Evolutionary conservation across 2,329 filamentous ascomycete genomes (phyloP).

Genomic region (Trichoderma sp.): DNA sequence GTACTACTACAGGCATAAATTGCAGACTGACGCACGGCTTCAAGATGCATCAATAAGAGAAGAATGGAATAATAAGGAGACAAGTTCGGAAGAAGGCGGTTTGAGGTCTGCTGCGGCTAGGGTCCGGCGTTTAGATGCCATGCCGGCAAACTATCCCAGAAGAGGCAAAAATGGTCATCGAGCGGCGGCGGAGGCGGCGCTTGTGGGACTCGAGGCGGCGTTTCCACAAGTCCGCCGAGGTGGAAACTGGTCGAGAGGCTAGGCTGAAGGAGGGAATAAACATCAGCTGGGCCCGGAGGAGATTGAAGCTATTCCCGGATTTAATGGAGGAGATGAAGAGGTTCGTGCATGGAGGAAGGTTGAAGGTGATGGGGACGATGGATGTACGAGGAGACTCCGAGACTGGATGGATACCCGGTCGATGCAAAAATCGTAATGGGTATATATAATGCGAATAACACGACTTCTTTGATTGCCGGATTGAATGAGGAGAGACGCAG

Average conservation of each 20-base stretch:
- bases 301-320: slow-evolving; percentile 13
- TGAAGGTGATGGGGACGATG: neutral
- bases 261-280: slow-evolving; percentile 3
- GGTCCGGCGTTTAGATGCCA: slow-evolving; percentile 8
- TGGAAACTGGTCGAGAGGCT: neutral
- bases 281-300: slow-evolving; percentile 11
- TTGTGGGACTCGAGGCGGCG: neutral
- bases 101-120: neutral
- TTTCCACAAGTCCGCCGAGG: slow-evolving; percentile 7
- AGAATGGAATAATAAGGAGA: neutral
- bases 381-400: neutral
- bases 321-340: neutral
- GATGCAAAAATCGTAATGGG: neutral
- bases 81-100: neutral
- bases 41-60: neutral
- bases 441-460: neutral
- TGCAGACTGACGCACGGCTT: neutral
- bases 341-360: neutral
- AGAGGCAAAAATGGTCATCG: slow-evolving; percentile 20
- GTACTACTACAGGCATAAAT: neutral
- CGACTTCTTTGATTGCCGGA: neutral
- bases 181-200: neutral
- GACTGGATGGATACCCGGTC: neutral
- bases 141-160: slow-evolving; percentile 11
- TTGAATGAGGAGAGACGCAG: neutral